These are phyloP conservation scores for Botryotinia calthae DNA, from an alignment of 2,329 filamentous ascomycete species.

Conservation along the genomic window DNA sequence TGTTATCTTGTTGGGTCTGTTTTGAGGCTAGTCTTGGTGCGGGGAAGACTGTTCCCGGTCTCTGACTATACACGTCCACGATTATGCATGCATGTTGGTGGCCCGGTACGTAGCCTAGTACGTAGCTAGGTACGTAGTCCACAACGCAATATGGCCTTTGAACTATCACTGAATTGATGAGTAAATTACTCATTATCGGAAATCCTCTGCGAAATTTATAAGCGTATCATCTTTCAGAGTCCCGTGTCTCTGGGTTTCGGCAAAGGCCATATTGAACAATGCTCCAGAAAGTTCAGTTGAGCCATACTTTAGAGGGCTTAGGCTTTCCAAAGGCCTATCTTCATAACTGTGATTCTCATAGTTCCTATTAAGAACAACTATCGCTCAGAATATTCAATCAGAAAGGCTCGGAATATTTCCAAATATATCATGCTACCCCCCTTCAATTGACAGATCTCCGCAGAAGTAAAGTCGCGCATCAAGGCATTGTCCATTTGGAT, in stretches of 20 bases:
- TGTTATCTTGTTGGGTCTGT: background rate
- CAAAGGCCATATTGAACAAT: background rate
- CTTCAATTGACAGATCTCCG: background rate
- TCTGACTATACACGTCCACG: background rate
- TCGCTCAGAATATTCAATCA: background rate
- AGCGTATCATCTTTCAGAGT: background rate
- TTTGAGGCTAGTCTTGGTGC: background rate
- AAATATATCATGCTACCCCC: background rate
- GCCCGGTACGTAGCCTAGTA: background rate
- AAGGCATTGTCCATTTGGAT: background rate
- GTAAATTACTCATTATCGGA: background rate
- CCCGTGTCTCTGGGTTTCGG: background rate
- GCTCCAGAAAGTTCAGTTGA: background rate
- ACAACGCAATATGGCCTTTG: no score
- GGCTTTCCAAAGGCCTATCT: background rate
- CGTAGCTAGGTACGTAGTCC: background rate
- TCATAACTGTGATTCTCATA: background rate
- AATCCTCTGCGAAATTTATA: background rate
- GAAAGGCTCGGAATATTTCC: no score
- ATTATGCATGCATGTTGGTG: background rate
- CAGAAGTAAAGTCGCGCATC: background rate
- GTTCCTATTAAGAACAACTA: background rate
- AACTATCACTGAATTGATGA: background rate
- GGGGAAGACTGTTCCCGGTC: background rate
- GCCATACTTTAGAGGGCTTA: rapidly evolving